These are phyloP conservation scores for Fusarium sp. DNA, from an alignment of 2,329 filamentous ascomycete genomes.

Conservation along the genomic window DNA sequence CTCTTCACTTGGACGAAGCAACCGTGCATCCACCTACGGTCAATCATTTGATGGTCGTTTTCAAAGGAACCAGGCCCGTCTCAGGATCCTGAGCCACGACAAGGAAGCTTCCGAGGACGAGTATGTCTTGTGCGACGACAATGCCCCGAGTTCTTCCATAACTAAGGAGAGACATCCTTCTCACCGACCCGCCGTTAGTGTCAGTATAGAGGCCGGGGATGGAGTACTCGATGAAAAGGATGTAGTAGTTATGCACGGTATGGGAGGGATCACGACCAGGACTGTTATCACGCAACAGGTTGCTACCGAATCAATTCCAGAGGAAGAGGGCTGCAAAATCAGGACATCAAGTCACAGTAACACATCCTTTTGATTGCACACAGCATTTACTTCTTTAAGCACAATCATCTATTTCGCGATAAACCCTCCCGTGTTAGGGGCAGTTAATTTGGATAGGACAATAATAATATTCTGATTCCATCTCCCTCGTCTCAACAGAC, in stretches of 20 bases:
- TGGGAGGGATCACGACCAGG: not conserved
- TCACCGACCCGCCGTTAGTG: not conserved
- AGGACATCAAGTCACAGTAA: not conserved
- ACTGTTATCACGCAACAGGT: not conserved
- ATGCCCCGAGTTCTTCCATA: not conserved
- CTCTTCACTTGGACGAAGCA: not conserved
- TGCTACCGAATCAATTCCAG: no score
- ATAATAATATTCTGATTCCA: no score
- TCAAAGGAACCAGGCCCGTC: not conserved
- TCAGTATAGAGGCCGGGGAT: not conserved
- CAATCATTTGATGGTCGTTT: not conserved
- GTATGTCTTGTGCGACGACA: not conserved
- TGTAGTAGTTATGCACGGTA: no score
- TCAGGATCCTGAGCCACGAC: not conserved
- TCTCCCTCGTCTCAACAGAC: no score
- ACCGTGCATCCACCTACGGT: not conserved
- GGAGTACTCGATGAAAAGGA: fast-evolving
- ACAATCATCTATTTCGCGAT: not conserved
- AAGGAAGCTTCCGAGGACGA: not conserved
- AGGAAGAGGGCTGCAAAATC: not conserved
- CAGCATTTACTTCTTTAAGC: not conserved
- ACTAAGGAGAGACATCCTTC: not conserved
- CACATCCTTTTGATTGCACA: not conserved
- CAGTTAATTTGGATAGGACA: not conserved
- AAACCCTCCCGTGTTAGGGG: not conserved